Evolutionary conservation across 495 filamentous ascomycete genomes (phyloP).

Genomic region (Amphirosellinia nigrospora): DNA sequence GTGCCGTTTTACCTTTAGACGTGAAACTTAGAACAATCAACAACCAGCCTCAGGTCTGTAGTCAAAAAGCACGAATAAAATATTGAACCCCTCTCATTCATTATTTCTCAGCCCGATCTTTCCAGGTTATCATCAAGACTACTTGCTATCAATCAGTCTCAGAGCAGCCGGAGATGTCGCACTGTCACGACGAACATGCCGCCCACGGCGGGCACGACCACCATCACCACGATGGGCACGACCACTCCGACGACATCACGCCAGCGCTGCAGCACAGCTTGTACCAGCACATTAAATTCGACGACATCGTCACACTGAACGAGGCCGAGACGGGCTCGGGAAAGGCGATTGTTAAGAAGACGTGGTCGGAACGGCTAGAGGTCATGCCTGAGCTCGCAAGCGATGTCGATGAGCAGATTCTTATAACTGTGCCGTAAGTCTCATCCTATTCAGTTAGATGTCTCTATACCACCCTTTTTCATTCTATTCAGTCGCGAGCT

Average conservation of each 20-base stretch:
- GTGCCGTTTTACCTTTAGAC: background rate
- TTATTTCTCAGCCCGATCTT: background rate
- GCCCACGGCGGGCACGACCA: conserved; percentile 42
- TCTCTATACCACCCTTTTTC: conserved; percentile 9
- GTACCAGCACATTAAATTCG: conserved; percentile 90
- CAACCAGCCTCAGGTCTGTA: background rate
- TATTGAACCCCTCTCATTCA: background rate
- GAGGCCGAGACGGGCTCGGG: conserved; percentile 73
- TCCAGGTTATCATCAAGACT: background rate
- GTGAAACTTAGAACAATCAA: background rate
- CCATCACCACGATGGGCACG: conserved; percentile 57
- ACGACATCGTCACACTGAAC: conserved; percentile 83
- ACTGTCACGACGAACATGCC: conserved; percentile 53
- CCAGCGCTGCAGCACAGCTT: conserved; percentile 69
- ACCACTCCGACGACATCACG: conserved; percentile 77
- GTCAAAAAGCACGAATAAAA: background rate
- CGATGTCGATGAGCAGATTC: conserved; percentile 89
- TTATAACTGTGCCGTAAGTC: conserved; percentile 88
- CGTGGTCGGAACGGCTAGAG: conserved; percentile 80
- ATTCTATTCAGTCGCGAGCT: conserved; percentile 17
- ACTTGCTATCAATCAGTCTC: background rate
- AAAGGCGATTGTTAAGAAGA: conserved; percentile 80
- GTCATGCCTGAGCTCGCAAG: conserved; percentile 77
- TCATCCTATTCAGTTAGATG: background rate
- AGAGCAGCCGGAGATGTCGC: conserved; percentile 48